These are phyloP conservation scores for Lolium multiflorum DNA, from an alignment of 176 grass and related monocot genomes.

Conservation along the genomic window DNA sequence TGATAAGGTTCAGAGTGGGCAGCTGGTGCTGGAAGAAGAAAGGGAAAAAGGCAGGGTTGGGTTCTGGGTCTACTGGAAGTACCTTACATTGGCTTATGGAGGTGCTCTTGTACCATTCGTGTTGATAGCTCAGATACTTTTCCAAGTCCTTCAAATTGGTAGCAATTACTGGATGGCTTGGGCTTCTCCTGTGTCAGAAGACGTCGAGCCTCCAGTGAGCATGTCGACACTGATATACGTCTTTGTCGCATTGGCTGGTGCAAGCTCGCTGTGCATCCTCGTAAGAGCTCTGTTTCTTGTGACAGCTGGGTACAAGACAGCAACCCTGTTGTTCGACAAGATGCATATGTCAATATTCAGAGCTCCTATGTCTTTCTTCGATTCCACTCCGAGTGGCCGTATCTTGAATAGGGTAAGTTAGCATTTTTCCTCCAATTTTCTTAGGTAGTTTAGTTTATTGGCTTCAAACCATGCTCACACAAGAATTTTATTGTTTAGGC, in stretches of 20 bases:
- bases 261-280: conserved; percentile 66
- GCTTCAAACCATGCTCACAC: conserved; percentile 3
- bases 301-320: conserved; percentile 74
- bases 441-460: conserved; percentile 7
- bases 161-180: conserved; percentile 98
- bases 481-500: conserved; percentile 51
- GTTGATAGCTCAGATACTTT: conserved; percentile 76
- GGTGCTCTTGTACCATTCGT: conserved; percentile 77
- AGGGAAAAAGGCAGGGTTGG: conserved; percentile 89
- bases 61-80: conserved; percentile 91
- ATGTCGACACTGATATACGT: conserved; percentile 72
- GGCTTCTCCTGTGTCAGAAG: conserved; percentile 73
- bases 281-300: conserved; percentile 67
- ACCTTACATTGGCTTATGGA: conserved; percentile 77
- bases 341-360: conserved; percentile 87
- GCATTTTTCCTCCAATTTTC: conserved; percentile 17
- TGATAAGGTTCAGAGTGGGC: conserved; percentile 46
- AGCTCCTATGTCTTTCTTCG: conserved; percentile 90
- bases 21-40: conserved; percentile 91
- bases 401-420: conserved; percentile 76
- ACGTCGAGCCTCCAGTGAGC: conserved; percentile 63
- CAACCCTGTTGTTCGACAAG: conserved; percentile 76
- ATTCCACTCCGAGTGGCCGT: conserved; percentile 85
- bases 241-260: conserved; percentile 62
- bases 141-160: conserved; percentile 82